These are phyloP conservation scores for Myxozyma vanderwaltii DNA, from an alignment of 805 yeast species.

Conservation along the genomic window DNA sequence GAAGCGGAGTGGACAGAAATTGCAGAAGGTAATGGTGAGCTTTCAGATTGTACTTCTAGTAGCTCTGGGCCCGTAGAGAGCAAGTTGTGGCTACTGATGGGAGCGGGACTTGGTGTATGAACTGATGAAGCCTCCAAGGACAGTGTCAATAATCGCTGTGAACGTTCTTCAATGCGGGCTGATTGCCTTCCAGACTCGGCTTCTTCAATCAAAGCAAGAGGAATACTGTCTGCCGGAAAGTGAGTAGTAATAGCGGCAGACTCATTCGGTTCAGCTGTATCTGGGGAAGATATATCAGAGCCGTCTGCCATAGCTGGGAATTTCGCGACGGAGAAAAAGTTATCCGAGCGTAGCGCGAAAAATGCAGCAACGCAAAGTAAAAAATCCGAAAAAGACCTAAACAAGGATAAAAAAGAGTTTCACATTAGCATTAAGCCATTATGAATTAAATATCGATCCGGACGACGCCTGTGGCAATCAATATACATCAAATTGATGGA, in stretches of 20 bases:
- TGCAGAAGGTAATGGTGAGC: not conserved
- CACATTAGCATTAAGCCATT: not conserved
- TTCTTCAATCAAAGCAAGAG: not conserved
- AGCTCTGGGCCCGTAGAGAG: too few relatives aligned
- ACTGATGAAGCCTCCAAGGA: too few relatives aligned
- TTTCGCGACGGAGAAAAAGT: not conserved
- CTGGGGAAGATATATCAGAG: not conserved
- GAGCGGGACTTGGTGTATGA: too few relatives aligned
- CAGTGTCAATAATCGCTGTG: not conserved
- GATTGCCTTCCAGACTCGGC: not conserved
- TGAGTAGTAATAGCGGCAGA: too few relatives aligned
- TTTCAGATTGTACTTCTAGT: too few relatives aligned
- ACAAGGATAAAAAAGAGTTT: not conserved
- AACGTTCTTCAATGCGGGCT: not conserved
- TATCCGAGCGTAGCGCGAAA: too few relatives aligned
- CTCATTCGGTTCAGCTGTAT: too few relatives aligned
- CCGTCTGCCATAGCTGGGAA: not conserved
- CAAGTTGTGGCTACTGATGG: too few relatives aligned
- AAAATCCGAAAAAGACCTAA: not conserved
- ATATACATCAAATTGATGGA: not conserved
- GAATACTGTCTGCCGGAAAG: too few relatives aligned
- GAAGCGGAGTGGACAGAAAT: not conserved
- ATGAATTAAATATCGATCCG: not conserved
- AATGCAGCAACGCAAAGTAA: too few relatives aligned
- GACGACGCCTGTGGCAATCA: not conserved